phyloP scores from a whole-genome alignment of 495 filamentous ascomycete species.

The Parathielavia hyrcaniae region DNA sequence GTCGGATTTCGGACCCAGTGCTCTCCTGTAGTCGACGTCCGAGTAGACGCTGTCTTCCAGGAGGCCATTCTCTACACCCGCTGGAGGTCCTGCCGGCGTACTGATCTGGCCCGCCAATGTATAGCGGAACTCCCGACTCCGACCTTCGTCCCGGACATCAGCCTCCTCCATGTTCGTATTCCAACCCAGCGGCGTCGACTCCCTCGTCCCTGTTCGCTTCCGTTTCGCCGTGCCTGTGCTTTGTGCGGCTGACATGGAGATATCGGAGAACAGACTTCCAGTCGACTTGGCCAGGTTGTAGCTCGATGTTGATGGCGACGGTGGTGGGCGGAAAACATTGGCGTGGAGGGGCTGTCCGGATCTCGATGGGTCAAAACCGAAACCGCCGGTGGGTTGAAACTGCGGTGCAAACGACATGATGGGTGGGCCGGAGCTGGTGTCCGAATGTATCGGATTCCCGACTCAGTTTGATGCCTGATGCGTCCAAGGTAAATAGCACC shows the following conservation, averaged over 20 bases:
- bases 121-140: slow-evolving; percentile 30
- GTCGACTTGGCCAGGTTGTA: slow-evolving; percentile 54
- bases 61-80: slow-evolving; percentile 42
- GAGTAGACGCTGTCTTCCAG: slow-evolving; percentile 50
- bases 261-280: slow-evolving; percentile 44
- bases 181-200: slow-evolving; percentile 33
- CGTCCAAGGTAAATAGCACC: neutral
- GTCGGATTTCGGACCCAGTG: slow-evolving; percentile 36
- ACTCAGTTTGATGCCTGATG: neutral
- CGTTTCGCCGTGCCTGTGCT: slow-evolving; percentile 34
- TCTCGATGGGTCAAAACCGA: slow-evolving; percentile 42
- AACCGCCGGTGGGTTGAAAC: slow-evolving; percentile 46
- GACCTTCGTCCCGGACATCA: slow-evolving; percentile 24
- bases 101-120: slow-evolving; percentile 59
- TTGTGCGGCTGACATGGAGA: slow-evolving; percentile 28
- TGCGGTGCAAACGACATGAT: slow-evolving; percentile 41
- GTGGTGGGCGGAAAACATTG: slow-evolving; percentile 64
- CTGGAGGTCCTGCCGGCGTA: slow-evolving; percentile 44
- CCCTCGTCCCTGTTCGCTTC: slow-evolving; percentile 35
- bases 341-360: slow-evolving; percentile 43
- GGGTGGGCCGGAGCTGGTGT: neutral
- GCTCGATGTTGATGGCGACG: slow-evolving; percentile 54
- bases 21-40: slow-evolving; percentile 49
- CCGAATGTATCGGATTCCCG: neutral
- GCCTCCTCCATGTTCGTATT: slow-evolving; percentile 30